Evolutionary conservation across 2,329 filamentous ascomycete genomes (phyloP).

Genomic region (Achaetomium macrosporum): DNA sequence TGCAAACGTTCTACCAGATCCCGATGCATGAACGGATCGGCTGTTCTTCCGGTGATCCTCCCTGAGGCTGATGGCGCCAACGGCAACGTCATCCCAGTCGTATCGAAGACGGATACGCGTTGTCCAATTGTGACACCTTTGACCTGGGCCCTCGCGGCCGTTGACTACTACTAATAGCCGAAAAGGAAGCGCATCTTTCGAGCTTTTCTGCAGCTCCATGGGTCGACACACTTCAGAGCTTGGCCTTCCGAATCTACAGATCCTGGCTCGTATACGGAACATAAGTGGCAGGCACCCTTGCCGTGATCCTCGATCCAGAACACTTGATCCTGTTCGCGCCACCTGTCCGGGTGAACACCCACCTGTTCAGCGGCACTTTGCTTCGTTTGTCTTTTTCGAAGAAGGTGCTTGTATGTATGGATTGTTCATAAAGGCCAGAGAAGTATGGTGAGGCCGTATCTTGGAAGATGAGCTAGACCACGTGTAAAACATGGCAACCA

Average conservation of each 20-base stretch:
- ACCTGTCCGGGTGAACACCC: conserved; percentile 54
- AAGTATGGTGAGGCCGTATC: conserved; percentile 72
- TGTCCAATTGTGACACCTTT: too few species aligned
- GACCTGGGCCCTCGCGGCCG: too few species aligned
- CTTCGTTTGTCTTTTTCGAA: conserved; percentile 77
- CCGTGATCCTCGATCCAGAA: conserved; percentile 55
- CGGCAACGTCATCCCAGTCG: too few species aligned
- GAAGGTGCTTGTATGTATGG: conserved; percentile 48
- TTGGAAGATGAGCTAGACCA: conserved; percentile 54
- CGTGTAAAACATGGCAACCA: conserved; percentile 33
- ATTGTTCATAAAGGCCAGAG: conserved; percentile 37
- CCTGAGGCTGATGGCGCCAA: too few species aligned
- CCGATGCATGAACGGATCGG: conserved; percentile 1
- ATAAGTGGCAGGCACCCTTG: conserved; percentile 47
- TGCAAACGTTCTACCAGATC: too few species aligned
- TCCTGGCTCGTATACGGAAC: conserved; percentile 48
- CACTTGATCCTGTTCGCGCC: conserved; percentile 35
- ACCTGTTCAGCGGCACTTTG: conserved; percentile 62
- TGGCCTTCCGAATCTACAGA: conserved; percentile 26
- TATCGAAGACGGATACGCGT: too few species aligned
- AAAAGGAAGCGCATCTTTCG: too few species aligned
- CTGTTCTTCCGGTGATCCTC: neutral
- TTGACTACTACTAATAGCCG: too few species aligned
- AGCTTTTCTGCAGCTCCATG: too few species aligned
- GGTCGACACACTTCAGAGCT: conserved; percentile 19